These are phyloP conservation scores for Salix viminalis DNA, from an alignment of 345 rosid genomes.

Conservation along the genomic window DNA sequence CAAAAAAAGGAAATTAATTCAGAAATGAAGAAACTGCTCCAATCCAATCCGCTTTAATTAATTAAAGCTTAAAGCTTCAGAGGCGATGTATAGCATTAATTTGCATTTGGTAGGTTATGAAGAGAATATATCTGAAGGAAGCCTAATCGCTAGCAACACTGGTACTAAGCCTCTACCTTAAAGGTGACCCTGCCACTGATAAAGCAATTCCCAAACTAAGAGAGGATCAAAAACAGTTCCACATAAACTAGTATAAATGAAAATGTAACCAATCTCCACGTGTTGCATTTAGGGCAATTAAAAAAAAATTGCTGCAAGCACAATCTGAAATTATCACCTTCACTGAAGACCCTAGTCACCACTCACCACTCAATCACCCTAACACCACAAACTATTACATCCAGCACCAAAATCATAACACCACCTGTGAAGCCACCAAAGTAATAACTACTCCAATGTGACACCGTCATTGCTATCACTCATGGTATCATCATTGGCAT, in stretches of 20 bases:
- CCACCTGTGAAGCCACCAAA: not conserved
- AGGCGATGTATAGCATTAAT: not conserved
- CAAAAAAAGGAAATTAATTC: not conserved
- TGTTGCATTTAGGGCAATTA: not conserved
- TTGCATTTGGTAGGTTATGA: not conserved
- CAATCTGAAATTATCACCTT: not conserved
- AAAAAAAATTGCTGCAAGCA: not conserved
- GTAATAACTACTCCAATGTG: not conserved
- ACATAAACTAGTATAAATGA: not conserved
- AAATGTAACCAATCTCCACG: not conserved
- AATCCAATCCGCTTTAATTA: not conserved
- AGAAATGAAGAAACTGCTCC: not conserved
- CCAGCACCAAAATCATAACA: not conserved
- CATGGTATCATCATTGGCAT: not conserved
- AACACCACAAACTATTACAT: not conserved
- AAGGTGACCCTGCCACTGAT: not conserved
- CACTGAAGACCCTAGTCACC: not conserved
- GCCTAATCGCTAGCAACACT: not conserved
- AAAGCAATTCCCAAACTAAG: no score
- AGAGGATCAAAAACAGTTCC: not conserved
- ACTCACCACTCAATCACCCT: not conserved
- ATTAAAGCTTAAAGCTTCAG: not conserved
- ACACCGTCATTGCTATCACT: not conserved
- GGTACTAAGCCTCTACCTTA: not conserved
- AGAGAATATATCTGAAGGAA: not conserved